A percentile compares a stretch with the other conserved stretches of the same genome.
Evolutionary conservation across 208 protist species (phyloP).

Genomic region (Acanthamoeba castellanii): DNA sequence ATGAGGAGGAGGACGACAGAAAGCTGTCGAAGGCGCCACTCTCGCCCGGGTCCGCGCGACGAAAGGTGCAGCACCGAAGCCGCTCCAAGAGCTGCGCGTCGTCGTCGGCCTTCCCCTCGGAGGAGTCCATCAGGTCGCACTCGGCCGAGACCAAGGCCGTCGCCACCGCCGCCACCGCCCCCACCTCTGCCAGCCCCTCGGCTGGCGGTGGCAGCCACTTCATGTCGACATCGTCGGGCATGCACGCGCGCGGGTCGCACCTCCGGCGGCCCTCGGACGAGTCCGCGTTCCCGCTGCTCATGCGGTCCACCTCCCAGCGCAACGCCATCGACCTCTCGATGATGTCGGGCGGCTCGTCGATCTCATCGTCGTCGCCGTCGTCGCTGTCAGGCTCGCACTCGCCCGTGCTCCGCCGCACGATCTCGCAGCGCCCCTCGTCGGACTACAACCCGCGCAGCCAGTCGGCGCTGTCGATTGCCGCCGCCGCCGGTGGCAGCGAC

Average conservation of each 20-base stretch:
- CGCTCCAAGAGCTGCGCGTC: conserved; percentile 38
- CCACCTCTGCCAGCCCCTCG: too few species aligned
- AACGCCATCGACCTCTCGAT: background rate
- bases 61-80: background rate
- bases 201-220: too few species aligned
- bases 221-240: background rate
- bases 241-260: background rate
- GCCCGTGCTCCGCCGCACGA: background rate
- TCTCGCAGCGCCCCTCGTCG: background rate
- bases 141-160: too few species aligned
- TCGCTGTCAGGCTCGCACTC: background rate
- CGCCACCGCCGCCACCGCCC: background rate
- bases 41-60: background rate
- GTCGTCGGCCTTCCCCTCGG: background rate
- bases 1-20: conserved; percentile 1
- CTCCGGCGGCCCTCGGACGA: background rate
- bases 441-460: background rate
- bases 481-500: background rate
- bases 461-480: background rate
- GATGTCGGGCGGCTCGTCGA: background rate
- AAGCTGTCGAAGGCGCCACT: background rate
- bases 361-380: background rate
- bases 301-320: background rate
- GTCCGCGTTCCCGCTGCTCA: background rate
- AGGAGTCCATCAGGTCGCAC: background rate